These are phyloP conservation scores for Corylus heterophylla DNA, from an alignment of 306 rosid genomes.

Conservation along the genomic window DNA sequence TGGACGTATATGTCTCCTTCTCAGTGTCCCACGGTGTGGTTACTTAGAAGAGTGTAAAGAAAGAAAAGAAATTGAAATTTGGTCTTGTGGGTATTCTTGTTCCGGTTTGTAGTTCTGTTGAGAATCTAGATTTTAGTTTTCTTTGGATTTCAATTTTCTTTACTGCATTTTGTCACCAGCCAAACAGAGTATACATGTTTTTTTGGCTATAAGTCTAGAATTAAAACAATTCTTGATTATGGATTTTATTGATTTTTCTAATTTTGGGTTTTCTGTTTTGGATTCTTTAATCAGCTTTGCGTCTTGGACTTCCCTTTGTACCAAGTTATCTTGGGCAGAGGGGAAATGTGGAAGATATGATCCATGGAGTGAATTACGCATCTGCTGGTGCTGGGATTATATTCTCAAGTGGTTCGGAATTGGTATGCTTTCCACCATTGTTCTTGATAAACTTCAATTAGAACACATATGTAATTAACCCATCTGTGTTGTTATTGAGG, in stretches of 20 bases:
- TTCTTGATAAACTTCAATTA: not conserved
- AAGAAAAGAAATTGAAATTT: not conserved
- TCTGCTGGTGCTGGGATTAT: conserved; percentile 96
- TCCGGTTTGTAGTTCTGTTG: not conserved
- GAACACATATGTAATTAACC: not conserved
- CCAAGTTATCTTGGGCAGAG: conserved; percentile 80
- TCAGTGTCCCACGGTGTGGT: not conserved
- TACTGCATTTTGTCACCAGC: not conserved
- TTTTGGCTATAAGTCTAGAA: not conserved
- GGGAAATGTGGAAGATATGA: conserved; percentile 62
- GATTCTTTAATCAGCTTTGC: conserved; percentile 46
- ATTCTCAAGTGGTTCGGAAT: conserved; percentile 79
- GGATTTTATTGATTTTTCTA: not conserved
- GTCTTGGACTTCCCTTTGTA: conserved; percentile 84
- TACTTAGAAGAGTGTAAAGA: not conserved
- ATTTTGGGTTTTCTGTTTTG: not conserved
- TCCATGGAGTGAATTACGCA: conserved; percentile 79
- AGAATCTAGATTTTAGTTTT: not conserved
- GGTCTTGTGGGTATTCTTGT: not conserved
- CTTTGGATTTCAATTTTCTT: not conserved
- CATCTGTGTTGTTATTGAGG: too few species aligned
- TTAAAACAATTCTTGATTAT: not conserved
- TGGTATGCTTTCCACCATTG: conserved; percentile 44
- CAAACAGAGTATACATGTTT: not conserved
- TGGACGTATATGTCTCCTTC: not conserved